These are phyloP conservation scores for Blakeslea trispora DNA, from an alignment of 371 early-diverging fungal genomes.

Conservation along the genomic window DNA sequence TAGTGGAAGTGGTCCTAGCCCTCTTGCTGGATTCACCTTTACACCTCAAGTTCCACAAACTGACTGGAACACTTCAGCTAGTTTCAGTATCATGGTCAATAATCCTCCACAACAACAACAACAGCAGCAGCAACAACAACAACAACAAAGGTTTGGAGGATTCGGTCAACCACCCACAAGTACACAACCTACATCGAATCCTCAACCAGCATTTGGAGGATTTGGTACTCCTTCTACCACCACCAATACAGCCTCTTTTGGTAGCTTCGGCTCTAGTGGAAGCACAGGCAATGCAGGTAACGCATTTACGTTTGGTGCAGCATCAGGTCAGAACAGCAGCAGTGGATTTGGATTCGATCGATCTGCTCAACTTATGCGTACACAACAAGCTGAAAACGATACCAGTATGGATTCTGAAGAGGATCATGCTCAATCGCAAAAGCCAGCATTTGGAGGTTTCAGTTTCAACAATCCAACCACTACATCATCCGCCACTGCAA, in stretches of 20 bases:
- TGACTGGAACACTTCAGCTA: not conserved
- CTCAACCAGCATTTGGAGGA: conserved; percentile 6
- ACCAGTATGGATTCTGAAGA: conserved; percentile 11
- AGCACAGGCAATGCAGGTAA: too few relatives aligned
- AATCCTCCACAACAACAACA: not conserved
- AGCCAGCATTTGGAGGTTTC: not conserved
- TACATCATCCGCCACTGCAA: not conserved
- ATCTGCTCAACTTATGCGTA: not conserved
- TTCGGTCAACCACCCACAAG: not conserved
- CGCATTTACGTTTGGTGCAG: not conserved
- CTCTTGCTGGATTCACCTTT: conserved; percentile 17
- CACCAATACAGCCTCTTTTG: not conserved
- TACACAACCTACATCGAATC: not conserved
- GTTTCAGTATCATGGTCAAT: conserved; percentile 6
- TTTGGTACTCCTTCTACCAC: not conserved
- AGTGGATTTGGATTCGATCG: not conserved
- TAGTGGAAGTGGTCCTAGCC: conserved; percentile 9
- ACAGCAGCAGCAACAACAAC: too few relatives aligned
- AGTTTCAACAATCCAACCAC: not conserved
- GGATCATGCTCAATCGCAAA: not conserved
- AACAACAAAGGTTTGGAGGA: conserved; percentile 2
- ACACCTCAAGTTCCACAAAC: conserved; percentile 3
- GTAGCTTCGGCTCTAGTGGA: conserved; percentile 1
- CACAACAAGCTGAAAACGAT: conserved; percentile 1
- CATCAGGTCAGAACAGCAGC: not conserved